Conservation (phyloP, 1,284 basidiomycete species). For the Ceratorhiza oryzae-sativae region DNA sequence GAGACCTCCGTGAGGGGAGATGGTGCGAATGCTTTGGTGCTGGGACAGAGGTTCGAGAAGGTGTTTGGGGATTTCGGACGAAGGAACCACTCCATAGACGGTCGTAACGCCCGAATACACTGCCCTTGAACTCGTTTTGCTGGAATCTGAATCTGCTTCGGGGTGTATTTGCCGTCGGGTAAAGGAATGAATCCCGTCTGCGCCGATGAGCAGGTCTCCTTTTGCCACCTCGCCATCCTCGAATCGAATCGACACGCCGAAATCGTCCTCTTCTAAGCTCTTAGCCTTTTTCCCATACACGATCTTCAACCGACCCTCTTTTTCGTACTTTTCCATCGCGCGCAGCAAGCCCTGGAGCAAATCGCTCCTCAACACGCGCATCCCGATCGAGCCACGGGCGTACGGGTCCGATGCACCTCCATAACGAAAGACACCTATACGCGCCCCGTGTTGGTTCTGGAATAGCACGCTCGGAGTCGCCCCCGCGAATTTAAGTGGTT, state of each 20-base stretch:
- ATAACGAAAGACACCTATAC: conserved; percentile 35
- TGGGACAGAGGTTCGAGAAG: conserved; percentile 28
- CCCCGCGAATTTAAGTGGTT: conserved; percentile 23
- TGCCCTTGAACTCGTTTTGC: conserved; percentile 1
- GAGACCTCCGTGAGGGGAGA: conserved; percentile 39
- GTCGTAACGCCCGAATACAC: conserved; percentile 39
- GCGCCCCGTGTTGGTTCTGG: conserved; percentile 34
- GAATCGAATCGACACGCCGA: conserved; percentile 7
- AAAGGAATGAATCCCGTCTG: conserved; percentile 35
- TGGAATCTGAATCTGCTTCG: neutral
- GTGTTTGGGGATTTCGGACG: conserved; percentile 18
- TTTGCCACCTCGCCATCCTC: conserved; percentile 17
- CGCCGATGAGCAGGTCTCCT: conserved; percentile 29
- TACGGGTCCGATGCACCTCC: conserved; percentile 29
- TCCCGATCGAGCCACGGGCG: conserved; percentile 36
- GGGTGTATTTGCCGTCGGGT: conserved; percentile 26
- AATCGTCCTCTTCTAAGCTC: conserved; percentile 16
- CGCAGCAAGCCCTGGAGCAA: conserved; percentile 31
- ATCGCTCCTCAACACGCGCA: conserved; percentile 34
- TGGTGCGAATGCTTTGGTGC: conserved; percentile 39
- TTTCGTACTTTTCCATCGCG: conserved; percentile 33
- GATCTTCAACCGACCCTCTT: conserved; percentile 34
- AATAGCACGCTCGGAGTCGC: conserved; percentile 14
- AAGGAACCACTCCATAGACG: conserved; percentile 38
- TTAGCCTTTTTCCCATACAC: conserved; percentile 34